phyloP scores from a whole-genome alignment of 257 asterid genomes.

The Solanum pennellii region DNA sequence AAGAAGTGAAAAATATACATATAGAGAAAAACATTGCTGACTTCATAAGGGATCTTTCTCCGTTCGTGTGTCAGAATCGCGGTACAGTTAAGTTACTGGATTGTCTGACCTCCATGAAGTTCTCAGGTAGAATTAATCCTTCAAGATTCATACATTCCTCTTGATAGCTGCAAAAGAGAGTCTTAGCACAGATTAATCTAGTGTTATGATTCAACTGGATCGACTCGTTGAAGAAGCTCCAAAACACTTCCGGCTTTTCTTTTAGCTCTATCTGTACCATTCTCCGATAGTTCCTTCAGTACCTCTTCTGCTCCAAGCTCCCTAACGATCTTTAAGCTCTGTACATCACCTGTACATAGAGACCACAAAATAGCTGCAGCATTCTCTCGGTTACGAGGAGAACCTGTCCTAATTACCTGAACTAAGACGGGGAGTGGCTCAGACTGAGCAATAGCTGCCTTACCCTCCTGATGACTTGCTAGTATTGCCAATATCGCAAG shows the following conservation, averaged over 20 bases:
- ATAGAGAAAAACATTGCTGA: not conserved
- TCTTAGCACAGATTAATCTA: not conserved
- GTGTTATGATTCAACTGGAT: slow-evolving; percentile 34
- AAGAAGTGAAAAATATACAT: not conserved
- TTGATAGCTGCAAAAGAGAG: not conserved
- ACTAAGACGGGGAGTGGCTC: slow-evolving; percentile 59
- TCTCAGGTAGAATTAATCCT: not conserved
- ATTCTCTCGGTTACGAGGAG: slow-evolving; percentile 83
- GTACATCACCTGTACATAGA: slow-evolving; percentile 49
- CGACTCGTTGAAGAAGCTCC: slow-evolving; percentile 62
- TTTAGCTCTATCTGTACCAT: slow-evolving; percentile 88
- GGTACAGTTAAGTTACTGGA: not conserved
- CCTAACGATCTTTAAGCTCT: slow-evolving; percentile 35
- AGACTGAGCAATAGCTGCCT: slow-evolving; percentile 49
- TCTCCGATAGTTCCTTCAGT: slow-evolving; percentile 66
- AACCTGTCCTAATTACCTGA: slow-evolving; percentile 71
- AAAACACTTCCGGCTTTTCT: slow-evolving; percentile 70
- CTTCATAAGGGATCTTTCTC: not conserved
- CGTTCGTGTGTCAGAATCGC: not conserved
- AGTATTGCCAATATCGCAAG: slow-evolving; percentile 82
- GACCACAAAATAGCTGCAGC: slow-evolving; percentile 84
- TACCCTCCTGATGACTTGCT: slow-evolving; percentile 88
- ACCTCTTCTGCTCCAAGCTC: slow-evolving; percentile 84
- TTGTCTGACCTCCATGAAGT: not conserved
- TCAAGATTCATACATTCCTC: not conserved